phyloP scores from a whole-genome alignment of 306 rosid genomes.

The Cyclanthera cordifolia region DNA sequence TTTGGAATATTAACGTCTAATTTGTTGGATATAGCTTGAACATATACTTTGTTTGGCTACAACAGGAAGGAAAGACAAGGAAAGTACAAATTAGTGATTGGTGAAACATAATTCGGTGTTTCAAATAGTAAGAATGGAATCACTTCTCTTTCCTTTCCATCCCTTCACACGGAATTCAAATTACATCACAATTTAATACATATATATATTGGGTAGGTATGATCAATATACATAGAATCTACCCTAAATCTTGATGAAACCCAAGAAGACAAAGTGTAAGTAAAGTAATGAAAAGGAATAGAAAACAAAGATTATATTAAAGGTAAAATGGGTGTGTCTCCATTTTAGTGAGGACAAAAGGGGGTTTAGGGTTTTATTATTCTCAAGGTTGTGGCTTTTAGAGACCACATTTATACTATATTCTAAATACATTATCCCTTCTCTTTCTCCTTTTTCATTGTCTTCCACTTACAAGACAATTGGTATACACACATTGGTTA shows the following conservation, averaged over 20 bases:
- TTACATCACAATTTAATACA: background rate
- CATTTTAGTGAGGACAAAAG: background rate
- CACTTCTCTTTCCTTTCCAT: too few species aligned
- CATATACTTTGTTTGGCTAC: too few species aligned
- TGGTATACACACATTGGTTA: too few species aligned
- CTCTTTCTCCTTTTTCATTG: background rate
- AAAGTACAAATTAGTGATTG: too few species aligned
- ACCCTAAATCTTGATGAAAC: background rate
- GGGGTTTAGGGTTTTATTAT: slow-evolving; percentile 5
- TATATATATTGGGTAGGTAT: background rate
- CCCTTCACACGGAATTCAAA: too few species aligned
- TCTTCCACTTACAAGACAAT: slow-evolving; percentile 10
- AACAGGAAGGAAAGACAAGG: too few species aligned
- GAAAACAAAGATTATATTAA: background rate
- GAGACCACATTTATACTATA: slow-evolving; percentile 8
- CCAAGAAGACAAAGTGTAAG: background rate
- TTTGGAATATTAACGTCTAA: background rate
- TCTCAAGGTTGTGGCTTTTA: background rate
- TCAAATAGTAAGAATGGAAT: too few species aligned
- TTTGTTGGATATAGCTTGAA: background rate
- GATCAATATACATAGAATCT: background rate
- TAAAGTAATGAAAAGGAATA: background rate
- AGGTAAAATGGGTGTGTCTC: background rate
- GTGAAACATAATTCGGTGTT: too few species aligned
- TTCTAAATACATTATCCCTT: background rate